phyloP scores from a whole-genome alignment of 2,329 filamentous ascomycete genomes.

The Diaporthe capsici region DNA sequence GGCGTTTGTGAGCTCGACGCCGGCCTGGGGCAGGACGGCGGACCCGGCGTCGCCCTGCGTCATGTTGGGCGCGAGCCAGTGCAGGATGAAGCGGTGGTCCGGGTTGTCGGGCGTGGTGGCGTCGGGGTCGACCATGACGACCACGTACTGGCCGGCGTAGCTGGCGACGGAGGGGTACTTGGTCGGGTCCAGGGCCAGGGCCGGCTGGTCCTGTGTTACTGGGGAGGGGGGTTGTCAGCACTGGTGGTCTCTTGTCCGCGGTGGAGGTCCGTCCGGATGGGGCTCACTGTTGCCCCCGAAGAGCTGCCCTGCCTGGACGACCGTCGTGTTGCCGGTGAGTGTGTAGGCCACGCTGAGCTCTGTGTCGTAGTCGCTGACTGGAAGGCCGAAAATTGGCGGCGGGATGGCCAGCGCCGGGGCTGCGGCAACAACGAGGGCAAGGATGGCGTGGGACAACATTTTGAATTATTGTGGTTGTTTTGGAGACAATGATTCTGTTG shows the following conservation, averaged over 20 bases:
- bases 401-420: constrained; percentile 38
- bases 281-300: constrained; percentile 22
- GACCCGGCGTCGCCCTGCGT: background rate
- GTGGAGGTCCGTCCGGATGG: too few species aligned
- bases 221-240: background rate
- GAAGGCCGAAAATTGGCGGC: constrained; percentile 37
- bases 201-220: constrained; percentile 36
- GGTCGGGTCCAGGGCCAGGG: constrained; percentile 24
- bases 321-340: constrained; percentile 24
- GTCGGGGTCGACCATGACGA: constrained; percentile 40
- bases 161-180: constrained; percentile 20
- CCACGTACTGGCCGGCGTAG: constrained; percentile 27
- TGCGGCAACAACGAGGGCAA: constrained; percentile 18
- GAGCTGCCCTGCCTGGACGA: constrained; percentile 24
- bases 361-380: constrained; percentile 25
- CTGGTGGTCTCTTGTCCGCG: too few species aligned
- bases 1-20: constrained; percentile 24
- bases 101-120: constrained; percentile 34
- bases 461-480: background rate
- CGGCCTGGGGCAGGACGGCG: background rate
- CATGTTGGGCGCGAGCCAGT: constrained; percentile 37
- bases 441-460: constrained; percentile 19
- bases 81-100: constrained; percentile 37
- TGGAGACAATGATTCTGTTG: background rate
- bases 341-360: constrained; percentile 38